Percentiles rank a stretch among this genome's conserved stretches.
Conservation (phyloP, 805 yeast genomes). For the Teunomyces stri region DNA sequence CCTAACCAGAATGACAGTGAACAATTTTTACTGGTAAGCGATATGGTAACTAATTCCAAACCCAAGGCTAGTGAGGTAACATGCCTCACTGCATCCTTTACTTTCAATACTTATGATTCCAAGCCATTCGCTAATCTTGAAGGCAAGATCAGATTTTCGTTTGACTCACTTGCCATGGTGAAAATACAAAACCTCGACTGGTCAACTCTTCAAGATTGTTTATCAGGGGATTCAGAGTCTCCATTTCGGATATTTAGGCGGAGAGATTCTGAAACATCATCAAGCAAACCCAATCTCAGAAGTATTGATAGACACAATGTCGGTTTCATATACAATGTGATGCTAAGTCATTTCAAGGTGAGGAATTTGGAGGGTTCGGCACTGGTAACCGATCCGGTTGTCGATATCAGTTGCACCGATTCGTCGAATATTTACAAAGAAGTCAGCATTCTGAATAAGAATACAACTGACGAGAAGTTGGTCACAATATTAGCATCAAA, state of each 20-base stretch:
- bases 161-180: constrained; percentile 24
- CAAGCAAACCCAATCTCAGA: constrained; percentile 2
- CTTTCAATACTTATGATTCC: constrained; percentile 31
- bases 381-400: constrained; percentile 11
- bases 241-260: constrained; percentile 21
- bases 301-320: constrained; percentile 28
- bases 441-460: constrained; percentile 5
- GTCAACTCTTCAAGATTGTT: constrained; percentile 25
- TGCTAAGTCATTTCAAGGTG: constrained; percentile 30
- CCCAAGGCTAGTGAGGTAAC: constrained; percentile 10
- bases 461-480: constrained; percentile 5
- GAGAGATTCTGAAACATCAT: neutral
- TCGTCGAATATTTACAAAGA: constrained; percentile 17
- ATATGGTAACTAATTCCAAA: constrained; percentile 5
- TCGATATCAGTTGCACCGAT: constrained; percentile 8
- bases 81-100: constrained; percentile 36
- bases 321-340: constrained; percentile 28
- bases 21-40: constrained; percentile 14
- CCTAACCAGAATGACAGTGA: constrained; percentile 14
- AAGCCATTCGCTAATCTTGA: constrained; percentile 28
- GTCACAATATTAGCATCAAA: constrained; percentile 6
- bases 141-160: constrained; percentile 23
- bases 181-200: constrained; percentile 21
- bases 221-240: constrained; percentile 23
- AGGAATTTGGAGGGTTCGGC: constrained; percentile 31